Evolutionary conservation across 208 protist species (phyloP), one percentile per base, ranked within the genome.

Genomic region (Trypanosoma lewisi): DNA sequence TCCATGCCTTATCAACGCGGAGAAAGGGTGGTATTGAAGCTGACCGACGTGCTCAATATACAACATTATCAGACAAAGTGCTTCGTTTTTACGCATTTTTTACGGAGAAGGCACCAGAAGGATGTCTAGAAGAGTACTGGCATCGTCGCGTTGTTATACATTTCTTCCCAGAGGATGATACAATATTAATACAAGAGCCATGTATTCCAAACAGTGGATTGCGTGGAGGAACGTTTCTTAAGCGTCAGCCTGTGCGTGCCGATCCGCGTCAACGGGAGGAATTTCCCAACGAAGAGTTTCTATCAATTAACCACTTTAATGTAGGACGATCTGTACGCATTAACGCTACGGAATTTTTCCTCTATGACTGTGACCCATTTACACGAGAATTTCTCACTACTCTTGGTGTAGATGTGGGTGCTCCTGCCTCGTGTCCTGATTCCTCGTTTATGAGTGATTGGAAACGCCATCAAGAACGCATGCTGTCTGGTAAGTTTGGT

Each of bases 31-130:
- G 50, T 30, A 63, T 66, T 36, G 70, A 60, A 33, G 41, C 53
- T 42, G 54, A 62, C n/a, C 47, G 61, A 5, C 55, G 58, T 34
- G 33, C 71, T 7, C 59, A 51, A 4, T 87, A 75, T 60, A 77
- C 97, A 7, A 93, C 82, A 11, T 80, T 97, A 37, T 93, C 97
- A 37, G 78, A 96, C 59, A 96, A 98, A 66, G 94, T 98, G 34
- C 81, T 99, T 17, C 82, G 94, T 36, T 99, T 98, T 75, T 95
- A 94, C 59, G 95, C 92, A 14, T 99, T 93, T 82, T 98, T 98
- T 80, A 81, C 83, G 28, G 96, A 98, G 76, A 82, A 78, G 6
- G 87, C 97, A 14, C 78, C 91, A 21, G 97, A 98, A 66, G 90
- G 82, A 8, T 80, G 75, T 2, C 53, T 71, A 4, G 88, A 98